phyloP scores from a whole-genome alignment of 2,329 filamentous ascomycete species.

The Colletotrichum sp. region DNA sequence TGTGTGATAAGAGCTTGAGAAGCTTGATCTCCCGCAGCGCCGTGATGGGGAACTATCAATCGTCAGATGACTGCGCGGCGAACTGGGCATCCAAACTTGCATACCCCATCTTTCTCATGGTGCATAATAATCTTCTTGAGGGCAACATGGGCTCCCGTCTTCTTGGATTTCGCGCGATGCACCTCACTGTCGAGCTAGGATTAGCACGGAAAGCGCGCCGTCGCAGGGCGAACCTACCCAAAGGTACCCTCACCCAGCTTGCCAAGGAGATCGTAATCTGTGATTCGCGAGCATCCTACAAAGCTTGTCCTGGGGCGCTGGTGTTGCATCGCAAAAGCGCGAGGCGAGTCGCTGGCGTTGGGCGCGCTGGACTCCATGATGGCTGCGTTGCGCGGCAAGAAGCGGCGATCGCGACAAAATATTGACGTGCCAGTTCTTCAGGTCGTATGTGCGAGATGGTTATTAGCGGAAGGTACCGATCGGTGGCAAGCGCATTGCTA shows the following conservation, averaged over 20 bases:
- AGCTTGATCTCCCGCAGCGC: constrained; percentile 97
- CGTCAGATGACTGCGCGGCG: constrained; percentile 4
- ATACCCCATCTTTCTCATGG: constrained; percentile 94
- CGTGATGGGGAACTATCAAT: constrained; percentile 85
- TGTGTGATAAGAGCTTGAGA: constrained; percentile 91
- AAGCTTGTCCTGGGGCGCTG: constrained; percentile 68
- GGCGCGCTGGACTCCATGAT: constrained; percentile 12
- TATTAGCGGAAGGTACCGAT: neutral
- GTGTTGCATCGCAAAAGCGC: constrained; percentile 62
- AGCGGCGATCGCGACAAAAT: constrained; percentile 3
- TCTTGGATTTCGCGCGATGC: constrained; percentile 83
- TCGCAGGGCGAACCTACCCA: constrained; percentile 60
- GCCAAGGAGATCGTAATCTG: constrained; percentile 78
- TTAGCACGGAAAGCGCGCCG: neutral
- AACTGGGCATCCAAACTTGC: constrained; percentile 32
- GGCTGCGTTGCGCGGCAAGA: constrained; percentile 1
- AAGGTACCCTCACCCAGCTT: constrained; percentile 97
- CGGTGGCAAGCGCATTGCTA: constrained; percentile 7
- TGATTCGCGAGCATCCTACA: constrained; percentile 82
- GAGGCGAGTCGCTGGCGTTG: constrained; percentile 52
- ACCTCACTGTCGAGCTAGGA: constrained; percentile 69
- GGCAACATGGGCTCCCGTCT: constrained; percentile 78
- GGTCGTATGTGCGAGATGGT: neutral
- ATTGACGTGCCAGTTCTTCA: neutral
- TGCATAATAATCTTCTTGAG: constrained; percentile 99